These are phyloP conservation scores for Stagonosporopsis rhizophila DNA, from an alignment of 2,329 filamentous ascomycete species.

Conservation along the genomic window DNA sequence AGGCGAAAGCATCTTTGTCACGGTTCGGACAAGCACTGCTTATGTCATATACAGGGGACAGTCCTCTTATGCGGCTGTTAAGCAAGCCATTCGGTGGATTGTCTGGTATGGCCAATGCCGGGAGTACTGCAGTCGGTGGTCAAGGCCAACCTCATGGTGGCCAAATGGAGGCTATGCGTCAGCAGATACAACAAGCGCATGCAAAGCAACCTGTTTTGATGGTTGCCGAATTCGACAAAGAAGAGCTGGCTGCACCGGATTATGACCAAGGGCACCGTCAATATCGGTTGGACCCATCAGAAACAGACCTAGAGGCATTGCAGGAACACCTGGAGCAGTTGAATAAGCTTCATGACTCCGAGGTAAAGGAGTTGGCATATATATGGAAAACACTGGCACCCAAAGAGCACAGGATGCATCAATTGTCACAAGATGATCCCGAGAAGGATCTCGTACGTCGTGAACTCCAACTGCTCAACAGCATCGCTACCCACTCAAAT, in stretches of 20 bases:
- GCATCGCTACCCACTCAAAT: slow-evolving; percentile 12
- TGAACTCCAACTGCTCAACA: slow-evolving; percentile 29
- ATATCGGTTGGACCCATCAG: slow-evolving; percentile 19
- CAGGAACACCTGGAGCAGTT: slow-evolving; percentile 26
- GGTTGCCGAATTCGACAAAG: slow-evolving; percentile 21
- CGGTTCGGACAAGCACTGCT: slow-evolving; percentile 20
- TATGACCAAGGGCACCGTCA: slow-evolving; percentile 22
- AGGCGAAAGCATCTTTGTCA: slow-evolving; percentile 23
- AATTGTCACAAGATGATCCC: slow-evolving; percentile 13
- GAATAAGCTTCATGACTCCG: slow-evolving; percentile 15
- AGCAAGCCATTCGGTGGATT: slow-evolving; percentile 8
- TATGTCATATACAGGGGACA: slow-evolving; percentile 11
- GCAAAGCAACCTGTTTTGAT: slow-evolving; percentile 18
- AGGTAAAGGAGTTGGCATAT: slow-evolving; percentile 21
- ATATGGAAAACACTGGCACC: slow-evolving; percentile 23
- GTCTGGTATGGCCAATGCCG: slow-evolving; percentile 1
- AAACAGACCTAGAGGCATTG: slow-evolving; percentile 19
- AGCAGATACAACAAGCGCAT: slow-evolving; percentile 12
- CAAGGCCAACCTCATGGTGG: neutral
- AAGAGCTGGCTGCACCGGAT: slow-evolving; percentile 28
- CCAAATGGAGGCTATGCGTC: neutral
- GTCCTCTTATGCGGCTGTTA: slow-evolving; percentile 1
- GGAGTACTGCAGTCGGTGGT: neutral
- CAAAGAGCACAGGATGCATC: slow-evolving; percentile 29
- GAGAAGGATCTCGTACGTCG: slow-evolving; percentile 24